Conservation (phyloP, 1,284 basidiomycete species). For the Cerrena zonata region DNA sequence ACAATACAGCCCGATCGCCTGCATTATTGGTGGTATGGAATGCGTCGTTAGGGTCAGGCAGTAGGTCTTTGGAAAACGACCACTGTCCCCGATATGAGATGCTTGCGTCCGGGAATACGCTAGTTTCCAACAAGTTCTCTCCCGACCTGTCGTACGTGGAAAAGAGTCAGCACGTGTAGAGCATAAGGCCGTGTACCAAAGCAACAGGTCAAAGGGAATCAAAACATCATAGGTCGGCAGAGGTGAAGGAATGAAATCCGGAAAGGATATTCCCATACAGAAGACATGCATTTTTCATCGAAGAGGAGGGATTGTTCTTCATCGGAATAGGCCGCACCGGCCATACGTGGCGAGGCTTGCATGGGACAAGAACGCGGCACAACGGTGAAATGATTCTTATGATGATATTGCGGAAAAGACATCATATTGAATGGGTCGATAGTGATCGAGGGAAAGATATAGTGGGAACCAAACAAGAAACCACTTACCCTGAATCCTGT, state of each 20-base stretch:
- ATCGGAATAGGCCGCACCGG: too few relatives aligned
- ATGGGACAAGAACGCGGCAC: too few relatives aligned
- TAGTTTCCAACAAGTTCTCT: constrained; percentile 14
- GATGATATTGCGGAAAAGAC: not conserved
- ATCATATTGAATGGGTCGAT: not conserved
- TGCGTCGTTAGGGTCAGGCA: constrained; percentile 16
- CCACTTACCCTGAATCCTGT: constrained; percentile 3
- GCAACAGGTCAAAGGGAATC: not conserved
- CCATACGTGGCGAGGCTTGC: too few relatives aligned
- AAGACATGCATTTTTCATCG: too few relatives aligned
- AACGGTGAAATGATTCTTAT: too few relatives aligned
- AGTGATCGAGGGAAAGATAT: not conserved
- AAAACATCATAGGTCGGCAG: not conserved
- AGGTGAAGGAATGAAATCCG: not conserved
- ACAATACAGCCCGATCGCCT: constrained; percentile 15
- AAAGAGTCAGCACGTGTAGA: constrained; percentile 5
- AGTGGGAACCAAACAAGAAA: not conserved
- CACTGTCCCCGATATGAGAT: constrained; percentile 25
- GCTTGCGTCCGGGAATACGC: constrained; percentile 18
- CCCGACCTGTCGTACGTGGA: constrained; percentile 12
- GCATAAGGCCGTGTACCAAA: not conserved
- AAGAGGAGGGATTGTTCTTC: too few relatives aligned
- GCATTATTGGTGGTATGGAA: constrained; percentile 16
- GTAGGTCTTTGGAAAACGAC: constrained; percentile 21
- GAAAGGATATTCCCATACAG: too few relatives aligned